phyloP scores from a whole-genome alignment of 78 protist species.

The Dictyostelium capitatum region DNA sequence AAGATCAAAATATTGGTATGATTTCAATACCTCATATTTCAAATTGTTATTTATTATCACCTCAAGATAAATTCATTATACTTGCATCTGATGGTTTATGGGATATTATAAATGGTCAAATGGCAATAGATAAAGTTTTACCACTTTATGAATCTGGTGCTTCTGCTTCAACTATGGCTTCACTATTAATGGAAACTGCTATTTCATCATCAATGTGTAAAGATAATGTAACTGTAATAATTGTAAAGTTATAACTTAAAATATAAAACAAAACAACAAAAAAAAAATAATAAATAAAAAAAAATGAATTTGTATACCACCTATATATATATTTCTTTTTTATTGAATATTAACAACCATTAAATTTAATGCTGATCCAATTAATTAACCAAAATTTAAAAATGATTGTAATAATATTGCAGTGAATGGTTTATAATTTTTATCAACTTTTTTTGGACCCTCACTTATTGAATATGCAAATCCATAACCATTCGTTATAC shows the following conservation, averaged over 20 bases:
- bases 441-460: slow-evolving; percentile 56
- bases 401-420: not conserved
- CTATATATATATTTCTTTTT: too few species aligned
- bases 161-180: slow-evolving; percentile 35
- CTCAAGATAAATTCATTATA: slow-evolving; percentile 48
- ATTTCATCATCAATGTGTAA: slow-evolving; percentile 47
- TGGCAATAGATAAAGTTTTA: slow-evolving; percentile 29
- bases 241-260: slow-evolving; percentile 58
- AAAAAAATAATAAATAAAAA: not conserved
- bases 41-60: slow-evolving; percentile 21
- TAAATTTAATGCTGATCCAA: not conserved
- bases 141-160: not conserved
- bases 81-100: slow-evolving; percentile 85
- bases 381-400: not conserved
- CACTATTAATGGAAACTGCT: slow-evolving; percentile 37
- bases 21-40: slow-evolving; percentile 79
- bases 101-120: slow-evolving; percentile 68
- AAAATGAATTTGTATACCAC: too few species aligned
- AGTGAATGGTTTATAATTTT: slow-evolving; percentile 15
- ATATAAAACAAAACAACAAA: not conserved
- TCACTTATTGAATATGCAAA: slow-evolving; percentile 32
- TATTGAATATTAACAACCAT: too few species aligned
- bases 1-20: slow-evolving; percentile 82
- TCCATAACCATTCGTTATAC: slow-evolving; percentile 18
- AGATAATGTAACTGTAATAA: slow-evolving; percentile 81